Base-by-base conservation (phyloP, 1,139 yeast species). In the Saccharomyces pastorianus region DNA sequence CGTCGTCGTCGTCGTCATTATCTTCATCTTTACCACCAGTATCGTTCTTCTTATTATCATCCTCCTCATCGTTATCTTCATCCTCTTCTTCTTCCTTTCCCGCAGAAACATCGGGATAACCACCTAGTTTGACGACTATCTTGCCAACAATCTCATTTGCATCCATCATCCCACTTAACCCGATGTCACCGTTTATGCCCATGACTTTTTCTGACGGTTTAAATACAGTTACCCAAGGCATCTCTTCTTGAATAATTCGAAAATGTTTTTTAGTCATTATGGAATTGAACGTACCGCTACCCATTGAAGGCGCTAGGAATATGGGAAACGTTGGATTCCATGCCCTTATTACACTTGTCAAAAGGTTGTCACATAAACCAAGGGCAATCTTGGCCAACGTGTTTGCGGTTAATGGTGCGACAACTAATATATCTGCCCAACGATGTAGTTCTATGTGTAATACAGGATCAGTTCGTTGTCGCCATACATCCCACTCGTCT, bases 161-260 rank as follows among this genome's bases (percentile, higher is more conserved):
- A 65, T 86, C 93, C 65, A 96, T 78, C 99, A 93, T 93, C 8
- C 98, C 99, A 27, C 99, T 99, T 76, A 82, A 86, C 2, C 99
- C 99, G 56, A 93, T 88, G 51, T 93, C 99, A 51, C 99, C 99
- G 74, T 90, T 83, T 11, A 73, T 70, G 29, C 96, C 95, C 56
- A 88, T 87, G 7, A 91, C 95, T 70, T 93, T 93, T 65, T 93
- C 99, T 28, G 93, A 91, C 0, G 99, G 99, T 65, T 82, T 84
- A 65, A 93, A 78, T 17, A 93, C 84, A 58, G 89, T 91, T 56
- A 91, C 82, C 78, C 83, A 84, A 14, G 83, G 81, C 71, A 81
- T 83, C 55, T 80, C 84, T 53, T 82, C 84, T 32, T 71, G 73
- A 48, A 93, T 73, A 38, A 84, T 71, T 38, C 73, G 73, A 56